Conservation (phyloP, 148 eudicot genomes). For the Persicaria maculosa region DNA sequence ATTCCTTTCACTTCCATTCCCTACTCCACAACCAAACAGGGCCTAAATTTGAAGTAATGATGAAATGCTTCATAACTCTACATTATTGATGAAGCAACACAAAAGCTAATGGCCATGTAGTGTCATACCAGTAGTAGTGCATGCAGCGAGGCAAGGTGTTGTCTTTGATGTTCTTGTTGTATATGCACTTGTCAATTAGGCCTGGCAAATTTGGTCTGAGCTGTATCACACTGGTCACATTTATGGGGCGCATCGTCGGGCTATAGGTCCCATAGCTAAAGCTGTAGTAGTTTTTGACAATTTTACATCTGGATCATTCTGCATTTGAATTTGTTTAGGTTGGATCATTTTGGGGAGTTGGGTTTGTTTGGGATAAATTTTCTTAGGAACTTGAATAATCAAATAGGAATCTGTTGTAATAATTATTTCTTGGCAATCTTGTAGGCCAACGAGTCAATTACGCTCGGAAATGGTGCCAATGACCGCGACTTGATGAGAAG, state of each 20-base stretch:
- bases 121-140: not conserved
- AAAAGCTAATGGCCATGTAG: not conserved
- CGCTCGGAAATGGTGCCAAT: constrained; percentile 16
- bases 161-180: not conserved
- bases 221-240: not conserved
- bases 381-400: not conserved
- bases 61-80: not conserved
- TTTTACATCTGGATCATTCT: not conserved
- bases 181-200: no score
- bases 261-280: not conserved
- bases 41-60: not conserved
- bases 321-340: not conserved
- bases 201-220: no score
- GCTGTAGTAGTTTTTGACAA: not conserved
- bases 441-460: constrained; percentile 47
- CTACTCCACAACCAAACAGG: not conserved
- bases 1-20: no score
- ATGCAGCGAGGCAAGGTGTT: not conserved
- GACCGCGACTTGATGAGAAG: constrained; percentile 17
- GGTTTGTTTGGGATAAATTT: not conserved
- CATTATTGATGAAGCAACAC: not conserved
- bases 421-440: not conserved
- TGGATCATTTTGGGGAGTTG: not conserved
- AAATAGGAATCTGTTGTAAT: not conserved
- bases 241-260: not conserved